Percentiles rank a stretch among this genome's conserved stretches.
Conservation (phyloP, 1,284 basidiomycete species). For the Cryptococcus floricola region DNA sequence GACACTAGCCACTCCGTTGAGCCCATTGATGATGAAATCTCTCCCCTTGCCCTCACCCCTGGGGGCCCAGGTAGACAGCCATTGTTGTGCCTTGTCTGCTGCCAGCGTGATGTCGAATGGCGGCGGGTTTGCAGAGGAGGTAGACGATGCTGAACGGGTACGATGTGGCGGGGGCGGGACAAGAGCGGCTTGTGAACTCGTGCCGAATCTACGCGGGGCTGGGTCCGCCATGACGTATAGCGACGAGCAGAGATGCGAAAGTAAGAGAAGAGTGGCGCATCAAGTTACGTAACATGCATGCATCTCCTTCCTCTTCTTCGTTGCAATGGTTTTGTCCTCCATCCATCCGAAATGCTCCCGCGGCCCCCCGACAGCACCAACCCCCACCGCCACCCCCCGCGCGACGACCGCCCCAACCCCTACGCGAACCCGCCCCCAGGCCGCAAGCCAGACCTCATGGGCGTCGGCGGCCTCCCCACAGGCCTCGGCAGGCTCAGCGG, state of each 20-base stretch:
- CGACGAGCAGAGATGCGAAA: background rate
- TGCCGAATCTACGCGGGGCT: too few species aligned
- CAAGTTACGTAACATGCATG: background rate
- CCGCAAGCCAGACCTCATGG: slow-evolving; percentile 5
- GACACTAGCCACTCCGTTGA: slow-evolving; percentile 41
- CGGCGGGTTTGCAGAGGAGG: slow-evolving; percentile 15
- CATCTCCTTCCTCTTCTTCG: background rate
- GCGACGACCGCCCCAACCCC: slow-evolving; percentile 11
- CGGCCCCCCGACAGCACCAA: slow-evolving; percentile 4
- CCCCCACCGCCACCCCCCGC: slow-evolving; percentile 1
- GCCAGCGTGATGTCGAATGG: slow-evolving; percentile 18
- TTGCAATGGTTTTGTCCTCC: background rate
- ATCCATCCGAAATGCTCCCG: slow-evolving; percentile 1
- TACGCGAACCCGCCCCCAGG: slow-evolving; percentile 1
- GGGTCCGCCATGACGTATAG: background rate
- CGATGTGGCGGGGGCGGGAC: slow-evolving; percentile 15
- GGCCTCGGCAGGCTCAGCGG: slow-evolving; percentile 8
- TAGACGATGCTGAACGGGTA: slow-evolving; percentile 24
- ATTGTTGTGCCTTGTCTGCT: slow-evolving; percentile 36
- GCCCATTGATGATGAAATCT: slow-evolving; percentile 37
- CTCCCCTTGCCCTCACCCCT: slow-evolving; percentile 41
- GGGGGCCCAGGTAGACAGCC: slow-evolving; percentile 43
- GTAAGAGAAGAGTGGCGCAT: background rate
- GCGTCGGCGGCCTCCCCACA: background rate
- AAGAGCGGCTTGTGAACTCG: background rate